Percentiles rank a stretch among this genome's conserved stretches.
Evolutionary conservation across 2,329 filamentous ascomycete species (phyloP).

Genomic region (Penicillium sp.): DNA sequence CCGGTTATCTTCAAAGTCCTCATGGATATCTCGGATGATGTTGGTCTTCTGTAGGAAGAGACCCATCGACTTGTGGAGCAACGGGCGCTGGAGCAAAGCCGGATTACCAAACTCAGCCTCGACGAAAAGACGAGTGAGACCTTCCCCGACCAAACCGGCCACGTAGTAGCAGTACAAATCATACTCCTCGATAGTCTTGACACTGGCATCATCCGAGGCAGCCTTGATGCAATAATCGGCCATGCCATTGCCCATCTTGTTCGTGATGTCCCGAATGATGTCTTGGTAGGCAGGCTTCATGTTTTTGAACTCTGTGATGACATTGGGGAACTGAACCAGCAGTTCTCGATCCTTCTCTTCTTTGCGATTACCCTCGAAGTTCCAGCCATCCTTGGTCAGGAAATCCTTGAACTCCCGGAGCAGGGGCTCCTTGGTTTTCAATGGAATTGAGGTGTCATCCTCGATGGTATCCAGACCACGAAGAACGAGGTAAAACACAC

Average conservation of each 20-base stretch:
- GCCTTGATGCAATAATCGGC: conserved; percentile 87
- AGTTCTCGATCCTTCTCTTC: conserved; percentile 93
- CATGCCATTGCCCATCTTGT: conserved; percentile 98
- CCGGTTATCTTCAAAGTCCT: conserved; percentile 80
- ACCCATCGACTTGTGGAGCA: conserved; percentile 91
- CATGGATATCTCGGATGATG: conserved; percentile 91
- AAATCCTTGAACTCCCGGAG: conserved; percentile 74
- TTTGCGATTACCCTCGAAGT: conserved; percentile 73
- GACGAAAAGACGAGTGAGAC: conserved; percentile 83
- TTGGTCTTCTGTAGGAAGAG: conserved; percentile 98
- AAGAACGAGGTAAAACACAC: conserved; percentile 86
- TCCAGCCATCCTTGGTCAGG: conserved; percentile 83
- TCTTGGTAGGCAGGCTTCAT: conserved; percentile 76
- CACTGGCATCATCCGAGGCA: conserved; percentile 70
- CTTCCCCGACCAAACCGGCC: conserved; percentile 95
- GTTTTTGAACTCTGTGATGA: conserved; percentile 80
- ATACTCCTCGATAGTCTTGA: conserved; percentile 81
- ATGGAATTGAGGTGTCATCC: conserved; percentile 89
- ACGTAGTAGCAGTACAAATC: conserved; percentile 98
- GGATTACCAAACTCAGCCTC: conserved; percentile 81
- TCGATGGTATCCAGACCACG: conserved; percentile 96
- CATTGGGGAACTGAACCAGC: conserved; percentile 82
- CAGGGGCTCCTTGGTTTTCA: conserved; percentile 76
- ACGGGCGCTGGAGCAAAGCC: conserved; percentile 67
- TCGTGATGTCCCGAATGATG: conserved; percentile 87